Evolutionary conservation across 208 protist species (phyloP).

Genomic region (Trypanosomatidae sp.): DNA sequence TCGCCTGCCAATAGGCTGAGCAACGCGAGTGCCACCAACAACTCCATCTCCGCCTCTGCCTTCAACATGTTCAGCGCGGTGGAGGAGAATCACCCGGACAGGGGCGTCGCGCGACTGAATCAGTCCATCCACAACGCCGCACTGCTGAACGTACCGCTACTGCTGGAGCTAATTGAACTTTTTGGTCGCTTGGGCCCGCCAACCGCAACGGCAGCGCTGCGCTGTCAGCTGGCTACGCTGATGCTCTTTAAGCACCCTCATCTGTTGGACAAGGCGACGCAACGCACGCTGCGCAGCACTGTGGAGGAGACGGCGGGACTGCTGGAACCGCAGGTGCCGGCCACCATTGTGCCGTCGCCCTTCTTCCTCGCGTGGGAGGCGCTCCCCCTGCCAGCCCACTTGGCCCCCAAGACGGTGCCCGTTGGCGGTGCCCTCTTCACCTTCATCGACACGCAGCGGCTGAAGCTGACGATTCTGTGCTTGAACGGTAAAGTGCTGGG

Average conservation of each 20-base stretch:
- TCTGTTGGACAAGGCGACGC: conserved; percentile 39
- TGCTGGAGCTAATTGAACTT: conserved; percentile 63
- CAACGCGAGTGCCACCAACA: neutral
- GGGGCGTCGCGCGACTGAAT: conserved; percentile 20
- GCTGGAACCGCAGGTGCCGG: conserved; percentile 30
- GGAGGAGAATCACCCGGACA: conserved; percentile 27
- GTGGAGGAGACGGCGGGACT: conserved; percentile 30
- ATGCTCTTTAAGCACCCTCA: conserved; percentile 72
- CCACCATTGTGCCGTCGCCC: conserved; percentile 33
- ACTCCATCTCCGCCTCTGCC: no score
- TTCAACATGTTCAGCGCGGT: conserved; percentile 21
- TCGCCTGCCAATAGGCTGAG: no score
- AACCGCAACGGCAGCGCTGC: conserved; percentile 30
- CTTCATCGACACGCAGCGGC: conserved; percentile 84
- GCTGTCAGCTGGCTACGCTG: conserved; percentile 57
- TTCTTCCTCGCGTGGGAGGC: conserved; percentile 78
- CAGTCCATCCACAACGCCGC: conserved; percentile 26
- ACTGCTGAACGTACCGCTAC: conserved; percentile 49
- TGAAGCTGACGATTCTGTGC: conserved; percentile 82
- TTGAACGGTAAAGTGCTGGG: conserved; percentile 71
- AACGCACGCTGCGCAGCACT: conserved; percentile 39
- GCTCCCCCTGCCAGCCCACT: conserved; percentile 66
- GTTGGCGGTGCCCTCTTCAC: conserved; percentile 86
- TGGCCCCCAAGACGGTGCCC: conserved; percentile 78
- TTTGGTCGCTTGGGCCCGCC: conserved; percentile 34